phyloP scores from a whole-genome alignment of 164 flowering plant species.

The Piper longum region DNA sequence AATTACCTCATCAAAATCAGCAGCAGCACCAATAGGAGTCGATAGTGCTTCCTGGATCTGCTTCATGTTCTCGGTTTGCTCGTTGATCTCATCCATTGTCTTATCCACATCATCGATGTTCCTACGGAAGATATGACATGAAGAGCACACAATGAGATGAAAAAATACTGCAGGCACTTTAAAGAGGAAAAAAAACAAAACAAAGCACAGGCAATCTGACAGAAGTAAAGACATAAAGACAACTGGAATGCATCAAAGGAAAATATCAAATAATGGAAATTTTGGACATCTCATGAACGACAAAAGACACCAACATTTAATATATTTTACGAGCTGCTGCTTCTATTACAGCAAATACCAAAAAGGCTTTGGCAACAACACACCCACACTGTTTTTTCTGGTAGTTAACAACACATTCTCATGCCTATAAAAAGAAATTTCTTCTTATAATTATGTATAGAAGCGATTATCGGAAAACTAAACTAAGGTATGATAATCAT shows the following conservation, averaged over 20 bases:
- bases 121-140: constrained; percentile 1
- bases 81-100: constrained; percentile 5
- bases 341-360: too few relatives aligned
- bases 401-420: too few relatives aligned
- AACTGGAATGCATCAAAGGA: background rate
- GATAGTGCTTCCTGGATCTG: constrained; percentile 10
- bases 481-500: too few relatives aligned
- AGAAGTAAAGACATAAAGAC: background rate
- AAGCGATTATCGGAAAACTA: too few relatives aligned
- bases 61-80: constrained; percentile 3
- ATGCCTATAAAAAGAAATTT: too few relatives aligned
- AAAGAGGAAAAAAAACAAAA: background rate
- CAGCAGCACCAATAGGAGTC: constrained; percentile 7
- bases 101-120: constrained; percentile 9
- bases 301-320: background rate
- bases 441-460: too few relatives aligned
- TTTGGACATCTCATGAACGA: background rate
- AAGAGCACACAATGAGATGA: background rate
- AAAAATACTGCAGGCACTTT: too few relatives aligned
- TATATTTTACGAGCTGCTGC: too few relatives aligned
- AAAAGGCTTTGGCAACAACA: too few relatives aligned
- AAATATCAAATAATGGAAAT: background rate
- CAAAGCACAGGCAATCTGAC: background rate
- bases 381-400: too few relatives aligned
- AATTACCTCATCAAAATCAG: constrained; percentile 8